phyloP scores from a whole-genome alignment of 352 stramenopile species.

The Thraustochytrium sp. region DNA sequence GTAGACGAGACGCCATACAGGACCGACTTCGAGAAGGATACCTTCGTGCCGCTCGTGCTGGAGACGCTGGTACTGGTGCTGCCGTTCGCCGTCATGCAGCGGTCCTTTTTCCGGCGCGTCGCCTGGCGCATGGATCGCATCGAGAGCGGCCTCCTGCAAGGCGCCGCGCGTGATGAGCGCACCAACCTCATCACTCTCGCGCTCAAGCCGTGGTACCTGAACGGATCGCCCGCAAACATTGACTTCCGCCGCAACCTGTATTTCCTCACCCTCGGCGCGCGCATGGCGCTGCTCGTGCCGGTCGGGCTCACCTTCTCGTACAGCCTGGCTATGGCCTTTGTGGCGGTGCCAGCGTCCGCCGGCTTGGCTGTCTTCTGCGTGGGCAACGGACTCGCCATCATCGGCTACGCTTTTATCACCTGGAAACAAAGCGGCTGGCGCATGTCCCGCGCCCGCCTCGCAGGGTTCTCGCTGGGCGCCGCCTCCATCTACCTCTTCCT shows the following conservation, averaged over 20 bases:
- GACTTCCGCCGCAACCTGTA: slow-evolving; percentile 41
- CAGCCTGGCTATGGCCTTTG: neutral
- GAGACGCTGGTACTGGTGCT: neutral
- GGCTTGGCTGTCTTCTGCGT: slow-evolving; percentile 23
- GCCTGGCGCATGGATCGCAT: slow-evolving; percentile 29
- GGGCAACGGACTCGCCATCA: neutral
- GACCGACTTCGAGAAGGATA: neutral
- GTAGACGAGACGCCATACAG: neutral
- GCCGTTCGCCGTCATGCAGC: slow-evolving; percentile 27
- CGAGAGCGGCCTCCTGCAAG: slow-evolving; percentile 9
- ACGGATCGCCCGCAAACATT: slow-evolving; percentile 25
- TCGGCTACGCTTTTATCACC: neutral
- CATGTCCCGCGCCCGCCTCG: slow-evolving; percentile 1
- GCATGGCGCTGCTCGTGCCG: neutral
- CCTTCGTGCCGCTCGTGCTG: neutral
- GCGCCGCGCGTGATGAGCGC: neutral
- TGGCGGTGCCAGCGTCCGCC: neutral
- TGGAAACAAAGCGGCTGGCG: slow-evolving; percentile 39
- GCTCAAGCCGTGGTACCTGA: slow-evolving; percentile 28
- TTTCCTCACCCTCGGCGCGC: slow-evolving; percentile 18
- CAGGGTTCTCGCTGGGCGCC: neutral
- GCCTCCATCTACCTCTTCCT: slow-evolving; percentile 19
- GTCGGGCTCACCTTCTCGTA: slow-evolving; percentile 26
- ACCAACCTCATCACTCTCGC: slow-evolving; percentile 14
- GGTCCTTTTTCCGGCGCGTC: neutral